Evolutionary conservation across 257 asterid genomes (phyloP), one percentile per base, ranked within the genome.

Genomic region (Salvia miltiorrhiza): DNA sequence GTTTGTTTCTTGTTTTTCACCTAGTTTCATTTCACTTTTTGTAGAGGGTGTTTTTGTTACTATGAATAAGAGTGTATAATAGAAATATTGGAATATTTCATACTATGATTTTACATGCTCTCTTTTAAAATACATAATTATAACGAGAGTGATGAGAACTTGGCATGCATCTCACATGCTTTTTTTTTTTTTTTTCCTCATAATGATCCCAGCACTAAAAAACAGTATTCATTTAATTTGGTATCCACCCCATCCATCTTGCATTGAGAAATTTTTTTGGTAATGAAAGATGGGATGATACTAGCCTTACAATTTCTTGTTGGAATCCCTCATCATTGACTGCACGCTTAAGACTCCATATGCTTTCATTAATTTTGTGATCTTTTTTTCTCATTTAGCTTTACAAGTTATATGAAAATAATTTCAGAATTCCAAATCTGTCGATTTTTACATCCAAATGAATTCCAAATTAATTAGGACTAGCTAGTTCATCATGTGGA

Each of bases 101-200:
- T 32, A 33, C 35, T 30, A 7, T 3, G 21, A 69, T 23, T 43
- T 40, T 66, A 17, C 53, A 58, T 7, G 52, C 63, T 61, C 63
- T 52, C 60, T 50, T 68, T 72, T 67, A 14, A 23, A 32, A 60
- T 63, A 65, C 60, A 63, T 70, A 69, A 70, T 63, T 28, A 63
- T 70, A 44, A 37, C 24, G 60, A 65, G 59, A 64, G 71, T 65
- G 70, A 67, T 73, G 68, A 52, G 63, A 28, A 48, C 10, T 59
- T 70, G 68, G 74, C 81, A 70, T 80, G 81, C 69, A 71, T 73
- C 63, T 74, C 77, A 62, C 73, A 63, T 67, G 76, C 58, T 63
- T 62, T 12, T 32, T 32, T 12, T 12, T 60, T 70, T 65, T 49
- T 70, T 49, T 57, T 7, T 17, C 67, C 32, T 74, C 72, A 81